Percentiles rank a stretch among this genome's conserved stretches.
These are phyloP conservation scores for Colletotrichum tropicicola DNA, from an alignment of 2,329 filamentous ascomycete species.

Conservation along the genomic window DNA sequence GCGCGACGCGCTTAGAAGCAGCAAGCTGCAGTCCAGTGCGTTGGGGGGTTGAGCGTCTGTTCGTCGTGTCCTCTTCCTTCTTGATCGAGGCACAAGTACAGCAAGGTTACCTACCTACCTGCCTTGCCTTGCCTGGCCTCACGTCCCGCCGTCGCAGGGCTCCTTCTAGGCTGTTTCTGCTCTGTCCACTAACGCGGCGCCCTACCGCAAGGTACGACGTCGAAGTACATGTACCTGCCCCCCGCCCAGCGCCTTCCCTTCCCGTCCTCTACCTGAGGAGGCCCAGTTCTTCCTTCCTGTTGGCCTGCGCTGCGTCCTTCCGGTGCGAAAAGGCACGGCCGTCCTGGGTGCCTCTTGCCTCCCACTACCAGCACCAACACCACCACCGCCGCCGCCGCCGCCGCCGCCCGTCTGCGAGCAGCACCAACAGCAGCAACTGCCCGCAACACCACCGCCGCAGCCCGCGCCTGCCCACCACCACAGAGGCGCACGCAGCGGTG, in stretches of 20 bases:
- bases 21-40: constrained; percentile 27
- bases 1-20: constrained; percentile 43
- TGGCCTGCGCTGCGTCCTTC: constrained; percentile 7
- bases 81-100: too few species aligned
- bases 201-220: constrained; percentile 1
- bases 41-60: constrained; percentile 22
- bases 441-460: background rate
- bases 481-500: background rate
- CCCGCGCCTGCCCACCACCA: constrained; percentile 9
- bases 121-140: too few species aligned
- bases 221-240: constrained; percentile 10
- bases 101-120: too few species aligned
- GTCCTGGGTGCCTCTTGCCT: constrained; percentile 9
- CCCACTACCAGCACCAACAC: background rate
- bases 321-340: constrained; percentile 14
- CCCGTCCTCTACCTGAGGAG: constrained; percentile 11
- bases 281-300: constrained; percentile 14
- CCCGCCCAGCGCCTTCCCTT: too few species aligned
- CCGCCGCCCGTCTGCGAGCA: too few species aligned
- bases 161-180: background rate
- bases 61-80: constrained; percentile 8
- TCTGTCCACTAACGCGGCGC: background rate
- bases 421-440: too few species aligned
- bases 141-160: background rate
- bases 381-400: too few species aligned